Evolutionary conservation across 805 yeast genomes (phyloP), one percentile per base, ranked within the genome.

Genomic region (Lipomyces orientalis): DNA sequence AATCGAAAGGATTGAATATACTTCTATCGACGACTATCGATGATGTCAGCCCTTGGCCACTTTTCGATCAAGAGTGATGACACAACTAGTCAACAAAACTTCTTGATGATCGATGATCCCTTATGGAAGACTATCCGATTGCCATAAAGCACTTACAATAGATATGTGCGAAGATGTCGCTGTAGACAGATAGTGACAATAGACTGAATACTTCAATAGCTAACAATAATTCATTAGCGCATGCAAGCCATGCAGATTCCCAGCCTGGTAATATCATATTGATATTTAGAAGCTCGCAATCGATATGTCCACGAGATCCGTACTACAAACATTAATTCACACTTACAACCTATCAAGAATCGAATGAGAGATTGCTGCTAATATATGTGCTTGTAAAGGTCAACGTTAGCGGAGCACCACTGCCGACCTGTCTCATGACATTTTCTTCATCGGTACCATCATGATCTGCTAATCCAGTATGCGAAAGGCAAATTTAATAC

Each of bases 401-500:
- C 16, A 8, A 22, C n/a, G 49, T 43, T 43, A 19, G 49, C n/a
- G 22, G 49, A 43, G 49, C 49, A 16, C 49, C 6, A 43, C 4
- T 37, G 49, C 49, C n/a, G 49, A n/a, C n/a, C 19, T 43, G 49
- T 43, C 49, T n/a, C 49, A 43, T 43, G 49, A 43, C 49, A 43
- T 5, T 43, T 43, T 16, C 4, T 12, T 16, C 4, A 37, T 37
- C 14, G 16, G 43, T 37, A 37, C 43, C 16, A 4, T 1, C 4
- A 12, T 12, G 0, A 16, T 5, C 1, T 12, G n/a, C 43, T 37
- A 37, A 4, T 37, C 10, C 14, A 37, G 6, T 43, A 43, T n/a
- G 49, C 7, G n/a, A 43, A 43, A 12, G 22, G 8, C 49, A 16
- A 43, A 12, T 16, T 16, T 43, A 22, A 19, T 43, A 43, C 49